Evolutionary conservation across 306 rosid genomes (phyloP), one percentile per base, ranked within the genome.

Genomic region (Coriaria nepalensis): DNA sequence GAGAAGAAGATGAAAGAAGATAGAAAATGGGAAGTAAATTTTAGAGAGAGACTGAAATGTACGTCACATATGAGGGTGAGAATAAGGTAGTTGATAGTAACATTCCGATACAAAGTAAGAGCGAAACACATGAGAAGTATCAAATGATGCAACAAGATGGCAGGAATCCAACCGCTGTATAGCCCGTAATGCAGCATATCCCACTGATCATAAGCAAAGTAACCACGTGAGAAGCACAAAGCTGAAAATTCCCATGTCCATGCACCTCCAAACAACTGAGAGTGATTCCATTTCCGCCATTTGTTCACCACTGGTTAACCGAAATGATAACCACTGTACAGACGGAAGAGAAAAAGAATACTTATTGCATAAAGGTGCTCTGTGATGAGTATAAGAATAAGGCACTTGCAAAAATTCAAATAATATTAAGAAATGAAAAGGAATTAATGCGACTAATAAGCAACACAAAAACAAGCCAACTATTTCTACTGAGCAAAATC

Each of bases 151-250:
- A 86, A 55, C 47, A 90, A 72, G 52, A 90, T 81, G 47, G 95
- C 66, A 47, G 95, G 95, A 42, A 90, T 68, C 78, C 79, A 75
- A 40, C 95, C 93, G 58, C 33, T 79, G 59, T 90, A 85, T 7
- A 85, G 64, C 55, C 74, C 66, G 50, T 69, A 63, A 12, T 12
- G 77, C 62, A 90, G 82, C 98, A 90, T 90, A 69, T 85, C 95
- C 85, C 79, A 85, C 69, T 90, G 98, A 65, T 82, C 98, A 62
- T 85, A 85, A 29, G 98, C 98, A 73, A 90, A 90, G 74, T 90
- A 90, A 59, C 95, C 98, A 49, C 94, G 79, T n/a, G 95, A 90
- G 73, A 90, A 77, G 71, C 94, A 79, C 78, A 90, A 42, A 40
- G 95, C 85, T 34, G 76, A 73, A 72, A 75, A 73, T 7, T 87